Evolutionary conservation across 2,329 filamentous ascomycete species (phyloP).

Genomic region (Aspergillus novoparasiticus): DNA sequence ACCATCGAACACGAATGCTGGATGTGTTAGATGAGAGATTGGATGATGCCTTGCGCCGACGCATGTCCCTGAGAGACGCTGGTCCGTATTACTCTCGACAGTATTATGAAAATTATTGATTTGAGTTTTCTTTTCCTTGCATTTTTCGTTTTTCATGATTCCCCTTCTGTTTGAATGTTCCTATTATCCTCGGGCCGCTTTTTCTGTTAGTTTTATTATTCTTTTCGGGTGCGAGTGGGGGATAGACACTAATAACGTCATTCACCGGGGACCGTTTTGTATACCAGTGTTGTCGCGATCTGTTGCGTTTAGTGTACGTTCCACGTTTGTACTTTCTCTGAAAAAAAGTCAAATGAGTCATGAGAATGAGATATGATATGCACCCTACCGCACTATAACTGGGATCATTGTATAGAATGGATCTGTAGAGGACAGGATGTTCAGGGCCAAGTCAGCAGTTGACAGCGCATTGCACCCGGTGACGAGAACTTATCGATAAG

Average conservation of each 20-base stretch:
- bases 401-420: background rate
- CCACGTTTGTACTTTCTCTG: background rate
- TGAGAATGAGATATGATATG: background rate
- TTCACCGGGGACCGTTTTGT: background rate
- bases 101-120: constrained; percentile 15
- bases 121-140: constrained; percentile 7
- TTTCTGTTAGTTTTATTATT: background rate
- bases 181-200: background rate
- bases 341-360: background rate
- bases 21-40: constrained; percentile 27
- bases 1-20: constrained; percentile 23
- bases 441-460: background rate
- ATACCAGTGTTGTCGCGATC: background rate
- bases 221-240: constrained; percentile 10
- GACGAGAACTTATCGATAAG: constrained; percentile 26
- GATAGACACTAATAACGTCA: constrained; percentile 9
- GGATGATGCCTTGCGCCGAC: constrained; percentile 16
- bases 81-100: constrained; percentile 17
- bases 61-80: constrained; percentile 22
- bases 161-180: background rate
- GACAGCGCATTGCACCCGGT: constrained; percentile 4
- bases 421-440: constrained; percentile 1
- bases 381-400: background rate
- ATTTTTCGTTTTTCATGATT: constrained; percentile 1
- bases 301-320: background rate